Conservation (phyloP, 2,329 filamentous ascomycete species). For the Zarea fungicola region DNA sequence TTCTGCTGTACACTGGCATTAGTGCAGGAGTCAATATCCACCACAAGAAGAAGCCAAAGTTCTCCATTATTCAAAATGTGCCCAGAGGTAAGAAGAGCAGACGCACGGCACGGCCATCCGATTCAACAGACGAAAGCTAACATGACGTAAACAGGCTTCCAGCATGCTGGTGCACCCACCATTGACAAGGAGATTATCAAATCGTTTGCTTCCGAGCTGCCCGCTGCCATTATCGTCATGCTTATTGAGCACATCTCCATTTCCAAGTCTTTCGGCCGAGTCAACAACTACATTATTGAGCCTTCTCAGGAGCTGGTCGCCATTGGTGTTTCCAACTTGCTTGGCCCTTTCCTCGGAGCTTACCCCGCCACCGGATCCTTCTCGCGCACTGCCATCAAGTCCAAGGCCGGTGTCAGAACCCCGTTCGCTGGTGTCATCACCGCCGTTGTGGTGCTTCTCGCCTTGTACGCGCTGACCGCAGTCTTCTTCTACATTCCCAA, state of each 20-base stretch:
- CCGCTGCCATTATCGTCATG: conserved; percentile 85
- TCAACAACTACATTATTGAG: conserved; percentile 95
- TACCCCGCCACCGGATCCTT: conserved; percentile 95
- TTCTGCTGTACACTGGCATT: conserved; percentile 73
- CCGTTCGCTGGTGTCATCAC: conserved; percentile 89
- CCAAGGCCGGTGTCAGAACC: conserved; percentile 90
- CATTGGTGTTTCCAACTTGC: conserved; percentile 83
- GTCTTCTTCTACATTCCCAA: conserved; percentile 93
- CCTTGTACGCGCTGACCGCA: conserved; percentile 80
- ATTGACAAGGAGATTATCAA: conserved; percentile 63
- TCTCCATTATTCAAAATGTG: conserved; percentile 62
- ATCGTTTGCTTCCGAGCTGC: conserved; percentile 66
- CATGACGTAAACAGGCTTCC: conserved; percentile 62
- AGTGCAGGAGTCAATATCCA: conserved; percentile 66
- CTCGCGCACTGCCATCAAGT: conserved; percentile 93
- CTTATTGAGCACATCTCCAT: conserved; percentile 97
- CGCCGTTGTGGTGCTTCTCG: conserved; percentile 76
- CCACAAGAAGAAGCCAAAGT: conserved; percentile 48
- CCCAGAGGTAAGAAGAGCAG: conserved; percentile 54
- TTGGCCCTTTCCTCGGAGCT: conserved; percentile 86
- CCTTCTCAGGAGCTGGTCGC: conserved; percentile 95
- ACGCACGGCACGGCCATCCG: not conserved
- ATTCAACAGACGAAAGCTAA: not conserved
- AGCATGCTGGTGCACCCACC: conserved; percentile 67
- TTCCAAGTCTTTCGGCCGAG: conserved; percentile 89